Evolutionary conservation across 139 green algal genomes (phyloP).

Genomic region (Chlorella vulgaris): DNA sequence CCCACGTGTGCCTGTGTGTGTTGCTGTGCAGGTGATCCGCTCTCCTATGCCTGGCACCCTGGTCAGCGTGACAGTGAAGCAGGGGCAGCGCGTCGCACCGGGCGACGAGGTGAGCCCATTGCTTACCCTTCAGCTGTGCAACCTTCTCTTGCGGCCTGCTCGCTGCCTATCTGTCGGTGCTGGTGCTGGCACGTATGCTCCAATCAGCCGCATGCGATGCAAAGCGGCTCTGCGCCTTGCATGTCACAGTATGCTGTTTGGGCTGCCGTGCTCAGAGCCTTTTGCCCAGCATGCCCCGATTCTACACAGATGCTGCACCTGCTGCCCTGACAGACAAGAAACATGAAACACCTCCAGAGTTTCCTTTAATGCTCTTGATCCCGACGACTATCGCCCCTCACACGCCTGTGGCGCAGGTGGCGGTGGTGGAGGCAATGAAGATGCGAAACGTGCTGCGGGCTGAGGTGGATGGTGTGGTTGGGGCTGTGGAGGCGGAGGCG

Average conservation of each 20-base stretch:
- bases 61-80: constrained; percentile 31
- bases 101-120: constrained; percentile 47
- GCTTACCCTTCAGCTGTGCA: too few relatives aligned
- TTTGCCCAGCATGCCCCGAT: too few relatives aligned
- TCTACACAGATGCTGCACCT: not conserved
- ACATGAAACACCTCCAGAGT: not conserved
- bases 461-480: constrained; percentile 37
- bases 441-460: constrained; percentile 61
- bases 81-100: constrained; percentile 37
- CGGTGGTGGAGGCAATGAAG: constrained; percentile 70
- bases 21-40: constrained; percentile 32
- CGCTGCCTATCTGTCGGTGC: too few relatives aligned
- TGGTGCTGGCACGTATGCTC: too few relatives aligned
- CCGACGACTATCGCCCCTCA: too few relatives aligned
- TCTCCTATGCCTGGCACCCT: constrained; percentile 59
- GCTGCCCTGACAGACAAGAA: too few relatives aligned
- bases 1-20: too few relatives aligned
- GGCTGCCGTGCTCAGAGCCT: not conserved
- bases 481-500: constrained; percentile 34
- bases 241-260: not conserved
- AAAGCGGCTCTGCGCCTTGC: not conserved
- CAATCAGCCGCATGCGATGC: not conserved
- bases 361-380: not conserved
- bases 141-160: too few relatives aligned
- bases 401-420: constrained; percentile 24